A percentile compares a stretch with the other conserved stretches of the same genome.
phyloP scores from a whole-genome alignment of 495 filamentous ascomycete genomes.

The Lasiosphaeria miniovina region DNA sequence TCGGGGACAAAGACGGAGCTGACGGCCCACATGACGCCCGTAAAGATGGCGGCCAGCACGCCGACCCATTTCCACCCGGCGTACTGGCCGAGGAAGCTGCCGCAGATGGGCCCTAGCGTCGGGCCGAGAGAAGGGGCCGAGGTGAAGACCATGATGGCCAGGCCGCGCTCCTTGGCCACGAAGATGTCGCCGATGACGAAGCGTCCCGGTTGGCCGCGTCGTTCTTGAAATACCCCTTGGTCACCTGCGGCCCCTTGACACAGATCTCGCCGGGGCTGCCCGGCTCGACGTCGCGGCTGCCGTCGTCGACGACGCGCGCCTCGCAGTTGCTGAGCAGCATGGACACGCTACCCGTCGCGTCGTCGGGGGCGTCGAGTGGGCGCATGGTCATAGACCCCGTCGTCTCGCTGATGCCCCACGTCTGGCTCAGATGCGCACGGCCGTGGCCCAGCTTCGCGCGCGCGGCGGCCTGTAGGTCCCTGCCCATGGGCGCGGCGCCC shows the following conservation, averaged over 20 bases:
- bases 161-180: slow-evolving; percentile 56
- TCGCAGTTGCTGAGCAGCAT: slow-evolving; percentile 55
- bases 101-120: slow-evolving; percentile 51
- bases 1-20: slow-evolving; percentile 71
- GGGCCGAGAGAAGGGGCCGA: slow-evolving; percentile 68
- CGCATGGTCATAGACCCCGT: slow-evolving; percentile 29
- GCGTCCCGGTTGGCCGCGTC: slow-evolving; percentile 57
- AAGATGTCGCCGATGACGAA: slow-evolving; percentile 75
- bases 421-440: slow-evolving; percentile 53
- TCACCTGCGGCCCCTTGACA: slow-evolving; percentile 53
- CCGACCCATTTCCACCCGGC: slow-evolving; percentile 66
- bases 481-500: slow-evolving; percentile 37
- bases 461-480: slow-evolving; percentile 34
- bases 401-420: slow-evolving; percentile 73
- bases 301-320: slow-evolving; percentile 41
- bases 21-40: slow-evolving; percentile 57
- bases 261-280: slow-evolving; percentile 34
- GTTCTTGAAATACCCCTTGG: slow-evolving; percentile 68
- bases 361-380: slow-evolving; percentile 14
- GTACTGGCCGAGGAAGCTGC: slow-evolving; percentile 52
- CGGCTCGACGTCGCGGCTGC: slow-evolving; percentile 44
- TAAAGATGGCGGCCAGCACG: slow-evolving; percentile 66
- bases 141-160: slow-evolving; percentile 63
- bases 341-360: slow-evolving; percentile 27
- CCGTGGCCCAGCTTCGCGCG: slow-evolving; percentile 35